Percentiles rank a stretch among this genome's conserved stretches.
Evolutionary conservation across 2,329 filamentous ascomycete species (phyloP).

Genomic region (Phialophora expanda): DNA sequence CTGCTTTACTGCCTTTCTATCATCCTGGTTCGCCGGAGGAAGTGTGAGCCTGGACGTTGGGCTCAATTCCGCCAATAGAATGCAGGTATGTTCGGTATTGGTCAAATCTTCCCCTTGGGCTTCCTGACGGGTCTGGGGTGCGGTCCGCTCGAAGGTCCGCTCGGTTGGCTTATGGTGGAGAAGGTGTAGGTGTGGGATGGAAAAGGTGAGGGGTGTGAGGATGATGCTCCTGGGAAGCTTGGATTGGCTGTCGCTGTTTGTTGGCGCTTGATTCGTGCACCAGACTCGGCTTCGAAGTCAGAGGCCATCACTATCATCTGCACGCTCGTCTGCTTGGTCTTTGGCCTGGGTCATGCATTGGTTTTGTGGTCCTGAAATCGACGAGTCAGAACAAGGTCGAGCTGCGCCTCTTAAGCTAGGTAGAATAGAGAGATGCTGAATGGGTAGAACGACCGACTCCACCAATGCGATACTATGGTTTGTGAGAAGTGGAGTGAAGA

Average conservation of each 20-base stretch:
- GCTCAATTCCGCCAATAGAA: background rate
- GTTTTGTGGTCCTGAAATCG: background rate
- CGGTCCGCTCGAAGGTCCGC: conserved; percentile 22
- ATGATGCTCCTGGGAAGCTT: conserved; percentile 6
- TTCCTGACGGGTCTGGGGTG: conserved; percentile 19
- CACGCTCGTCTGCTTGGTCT: conserved; percentile 8
- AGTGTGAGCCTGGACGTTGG: conserved; percentile 5
- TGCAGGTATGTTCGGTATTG: background rate
- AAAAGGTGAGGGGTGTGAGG: conserved; percentile 5
- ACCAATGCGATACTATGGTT: conserved; percentile 14
- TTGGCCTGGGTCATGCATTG: conserved; percentile 9
- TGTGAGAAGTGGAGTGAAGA: conserved; percentile 12
- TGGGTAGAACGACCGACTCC: conserved; percentile 5
- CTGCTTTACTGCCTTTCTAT: background rate
- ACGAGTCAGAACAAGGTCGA: conserved; percentile 7
- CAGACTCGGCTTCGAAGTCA: background rate
- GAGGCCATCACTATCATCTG: conserved; percentile 12
- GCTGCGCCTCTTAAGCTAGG: conserved; percentile 29
- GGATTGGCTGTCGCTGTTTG: conserved; percentile 14
- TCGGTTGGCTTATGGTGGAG: conserved; percentile 23
- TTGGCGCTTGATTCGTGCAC: conserved; percentile 9
- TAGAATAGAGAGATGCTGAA: conserved; percentile 5
- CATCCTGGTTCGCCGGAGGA: background rate
- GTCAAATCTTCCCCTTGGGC: conserved; percentile 12
- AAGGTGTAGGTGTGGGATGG: background rate